Conservation (phyloP, 2,329 filamentous ascomycete genomes). For the Emmonsiellopsis sp. region DNA sequence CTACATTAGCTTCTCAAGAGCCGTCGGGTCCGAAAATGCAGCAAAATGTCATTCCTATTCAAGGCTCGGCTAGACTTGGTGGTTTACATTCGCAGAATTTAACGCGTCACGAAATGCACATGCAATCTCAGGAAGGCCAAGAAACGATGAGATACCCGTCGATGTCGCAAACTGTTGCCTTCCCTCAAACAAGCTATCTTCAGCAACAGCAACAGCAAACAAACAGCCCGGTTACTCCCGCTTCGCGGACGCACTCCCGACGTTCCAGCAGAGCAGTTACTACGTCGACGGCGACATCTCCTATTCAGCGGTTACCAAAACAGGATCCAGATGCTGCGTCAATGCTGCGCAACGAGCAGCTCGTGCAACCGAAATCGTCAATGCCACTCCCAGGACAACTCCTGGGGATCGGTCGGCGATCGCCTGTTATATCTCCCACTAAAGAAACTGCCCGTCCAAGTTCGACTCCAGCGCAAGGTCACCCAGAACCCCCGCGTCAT, state of each 20-base stretch:
- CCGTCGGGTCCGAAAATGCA: constrained; percentile 4
- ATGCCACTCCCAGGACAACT: constrained; percentile 2
- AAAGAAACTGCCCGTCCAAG: constrained; percentile 27
- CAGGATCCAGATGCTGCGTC: constrained; percentile 4
- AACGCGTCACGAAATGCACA: not conserved
- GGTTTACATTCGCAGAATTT: constrained; percentile 1
- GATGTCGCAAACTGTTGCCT: constrained; percentile 8
- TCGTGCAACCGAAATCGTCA: constrained; percentile 3
- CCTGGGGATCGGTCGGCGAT: constrained; percentile 2
- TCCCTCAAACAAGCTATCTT: constrained; percentile 25
- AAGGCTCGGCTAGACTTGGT: not conserved
- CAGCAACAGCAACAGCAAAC: constrained; percentile 12
- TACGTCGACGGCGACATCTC: constrained; percentile 8
- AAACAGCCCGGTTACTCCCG: constrained; percentile 1
- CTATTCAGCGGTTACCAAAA: constrained; percentile 8
- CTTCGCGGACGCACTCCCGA: constrained; percentile 9
- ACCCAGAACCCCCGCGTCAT: constrained; percentile 29
- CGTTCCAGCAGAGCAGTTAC: constrained; percentile 9
- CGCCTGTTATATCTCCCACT: constrained; percentile 20
- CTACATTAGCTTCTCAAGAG: constrained; percentile 5
- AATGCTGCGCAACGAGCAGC: not conserved
- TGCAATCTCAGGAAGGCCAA: constrained; percentile 4
- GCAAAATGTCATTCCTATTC: not conserved
- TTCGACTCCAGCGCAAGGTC: constrained; percentile 19
- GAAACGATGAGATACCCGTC: constrained; percentile 6